Percentiles rank a stretch among this genome's conserved stretches.
phyloP scores from a whole-genome alignment of 495 filamentous ascomycete genomes.

The Neurospora discreta region DNA sequence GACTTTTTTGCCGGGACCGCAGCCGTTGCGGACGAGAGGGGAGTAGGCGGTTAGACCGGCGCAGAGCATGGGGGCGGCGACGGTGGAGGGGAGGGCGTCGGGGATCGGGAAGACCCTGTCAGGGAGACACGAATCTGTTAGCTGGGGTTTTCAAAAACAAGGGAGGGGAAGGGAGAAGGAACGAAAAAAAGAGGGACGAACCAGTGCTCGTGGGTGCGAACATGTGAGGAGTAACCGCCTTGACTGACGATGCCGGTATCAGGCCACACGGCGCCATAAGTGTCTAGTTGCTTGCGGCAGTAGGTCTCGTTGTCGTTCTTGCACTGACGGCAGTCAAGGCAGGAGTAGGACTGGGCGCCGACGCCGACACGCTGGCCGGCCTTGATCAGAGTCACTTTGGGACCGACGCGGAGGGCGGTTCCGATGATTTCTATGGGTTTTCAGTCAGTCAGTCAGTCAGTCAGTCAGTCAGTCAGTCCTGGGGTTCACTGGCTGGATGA shows the following conservation, averaged over 20 bases:
- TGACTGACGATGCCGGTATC: slow-evolving; percentile 42
- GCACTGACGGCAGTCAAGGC: slow-evolving; percentile 45
- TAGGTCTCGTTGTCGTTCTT: slow-evolving; percentile 50
- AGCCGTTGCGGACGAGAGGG: slow-evolving; percentile 64
- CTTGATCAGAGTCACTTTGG: slow-evolving; percentile 44
- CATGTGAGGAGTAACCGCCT: slow-evolving; percentile 44
- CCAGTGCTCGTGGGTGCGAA: slow-evolving; percentile 46
- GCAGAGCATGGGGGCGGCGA: slow-evolving; percentile 82
- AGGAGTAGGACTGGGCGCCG: slow-evolving; percentile 44
- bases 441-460: neutral
- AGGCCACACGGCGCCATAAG: slow-evolving; percentile 43
- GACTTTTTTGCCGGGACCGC: slow-evolving; percentile 69
- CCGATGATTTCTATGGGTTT: slow-evolving; percentile 30
- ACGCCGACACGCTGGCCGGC: slow-evolving; percentile 46
- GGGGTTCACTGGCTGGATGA: neutral
- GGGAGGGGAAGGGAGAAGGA: neutral
- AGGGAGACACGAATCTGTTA: too few species aligned
- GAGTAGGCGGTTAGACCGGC: slow-evolving; percentile 75
- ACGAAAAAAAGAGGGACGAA: slow-evolving; percentile 5
- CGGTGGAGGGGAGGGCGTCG: slow-evolving; percentile 49
- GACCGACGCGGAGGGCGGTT: slow-evolving; percentile 41
- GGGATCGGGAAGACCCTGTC: slow-evolving; percentile 63
- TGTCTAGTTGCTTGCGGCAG: slow-evolving; percentile 44
- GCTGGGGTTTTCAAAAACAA: too few species aligned
- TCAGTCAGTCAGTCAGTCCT: neutral